These are phyloP conservation scores for Picochlorum costavermella DNA, from an alignment of 139 green algal genomes.

Conservation along the genomic window DNA sequence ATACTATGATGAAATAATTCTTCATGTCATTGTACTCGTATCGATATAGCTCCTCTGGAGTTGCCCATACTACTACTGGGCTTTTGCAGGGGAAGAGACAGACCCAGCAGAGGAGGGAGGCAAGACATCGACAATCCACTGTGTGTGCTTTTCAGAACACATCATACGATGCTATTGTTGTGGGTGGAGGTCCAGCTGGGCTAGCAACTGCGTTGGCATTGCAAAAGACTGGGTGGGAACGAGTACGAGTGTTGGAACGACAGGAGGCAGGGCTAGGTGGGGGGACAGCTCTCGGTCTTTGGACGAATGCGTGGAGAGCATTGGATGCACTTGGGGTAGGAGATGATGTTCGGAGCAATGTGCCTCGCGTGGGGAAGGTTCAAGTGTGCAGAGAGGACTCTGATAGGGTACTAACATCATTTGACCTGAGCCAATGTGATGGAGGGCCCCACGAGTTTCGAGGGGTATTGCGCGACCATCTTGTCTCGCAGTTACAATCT, in stretches of 20 bases:
- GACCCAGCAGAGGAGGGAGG: neutral
- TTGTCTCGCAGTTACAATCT: constrained; percentile 21
- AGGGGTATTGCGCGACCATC: constrained; percentile 36
- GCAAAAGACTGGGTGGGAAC: constrained; percentile 38
- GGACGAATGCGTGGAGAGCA: constrained; percentile 65
- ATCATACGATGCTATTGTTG: constrained; percentile 14
- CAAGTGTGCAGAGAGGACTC: constrained; percentile 32
- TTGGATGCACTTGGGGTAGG: constrained; percentile 58
- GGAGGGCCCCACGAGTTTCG: constrained; percentile 61
- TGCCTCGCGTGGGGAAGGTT: constrained; percentile 33
- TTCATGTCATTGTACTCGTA: no score
- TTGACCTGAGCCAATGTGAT: constrained; percentile 49
- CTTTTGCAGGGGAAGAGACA: no score
- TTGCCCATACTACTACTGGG: no score
- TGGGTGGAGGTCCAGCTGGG: constrained; percentile 56
- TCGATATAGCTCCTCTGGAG: no score
- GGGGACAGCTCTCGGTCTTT: constrained; percentile 60
- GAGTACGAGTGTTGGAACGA: constrained; percentile 44
- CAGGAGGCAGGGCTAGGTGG: constrained; percentile 14
- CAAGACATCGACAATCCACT: neutral
- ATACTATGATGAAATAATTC: no score
- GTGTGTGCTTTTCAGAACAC: no score
- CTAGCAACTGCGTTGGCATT: constrained; percentile 54
- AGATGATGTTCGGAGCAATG: constrained; percentile 27
- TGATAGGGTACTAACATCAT: constrained; percentile 38